Base-by-base conservation (phyloP, 2,329 filamentous ascomycete genomes). In the Cryphonectria carpinicola region DNA sequence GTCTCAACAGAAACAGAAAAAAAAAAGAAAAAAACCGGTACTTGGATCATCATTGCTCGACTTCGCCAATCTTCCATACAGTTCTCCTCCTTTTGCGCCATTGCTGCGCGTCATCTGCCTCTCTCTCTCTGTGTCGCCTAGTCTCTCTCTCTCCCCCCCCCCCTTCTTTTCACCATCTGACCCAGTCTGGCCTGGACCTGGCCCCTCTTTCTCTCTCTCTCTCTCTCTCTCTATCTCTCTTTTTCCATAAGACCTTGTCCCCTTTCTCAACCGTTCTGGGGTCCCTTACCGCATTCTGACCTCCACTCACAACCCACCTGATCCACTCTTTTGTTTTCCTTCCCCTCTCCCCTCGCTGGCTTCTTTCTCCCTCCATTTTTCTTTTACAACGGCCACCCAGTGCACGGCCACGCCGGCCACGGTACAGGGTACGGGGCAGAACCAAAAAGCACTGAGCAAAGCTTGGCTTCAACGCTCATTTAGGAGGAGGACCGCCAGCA, bases 211-310 rank as follows among this genome's bases (percentile, higher is more conserved):
- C 25, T n/a, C 46, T 32, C 25, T 19, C 25, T n/a, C 46, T 37
- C 37, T 37, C 37, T 46, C 43, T 19, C 43, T 7, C 43, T 46
- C 43, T 46, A 1, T 19, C 17, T 49, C 46, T 49, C 22, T 49
- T 19, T n/a, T 22, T n/a, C 46, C 46, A 49, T 49, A 49, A 8
- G 22, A 49, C 19, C 13, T 28, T 35, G 14, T 58, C 54, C 25
- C 70, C 64, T 69, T 69, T 66, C 71, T 63, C 69, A 71, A 67
- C 69, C 46, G 41, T 39, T 13, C 61, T 64, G 32, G 61, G 63
- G 43, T 52, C 71, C 64, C 61, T 71, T 67, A 71, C 70, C 69
- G 71, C 67, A 73, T 69, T 56, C 61, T 66, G 28, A 66, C 49
- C 68, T 64, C 71, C 71, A 72, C 71, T 28, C 61, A 52, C 46